A percentile compares a stretch with the other conserved stretches of the same genome.
phyloP scores from a whole-genome alignment of 352 stramenopile species.

The Pythium brassicae region DNA sequence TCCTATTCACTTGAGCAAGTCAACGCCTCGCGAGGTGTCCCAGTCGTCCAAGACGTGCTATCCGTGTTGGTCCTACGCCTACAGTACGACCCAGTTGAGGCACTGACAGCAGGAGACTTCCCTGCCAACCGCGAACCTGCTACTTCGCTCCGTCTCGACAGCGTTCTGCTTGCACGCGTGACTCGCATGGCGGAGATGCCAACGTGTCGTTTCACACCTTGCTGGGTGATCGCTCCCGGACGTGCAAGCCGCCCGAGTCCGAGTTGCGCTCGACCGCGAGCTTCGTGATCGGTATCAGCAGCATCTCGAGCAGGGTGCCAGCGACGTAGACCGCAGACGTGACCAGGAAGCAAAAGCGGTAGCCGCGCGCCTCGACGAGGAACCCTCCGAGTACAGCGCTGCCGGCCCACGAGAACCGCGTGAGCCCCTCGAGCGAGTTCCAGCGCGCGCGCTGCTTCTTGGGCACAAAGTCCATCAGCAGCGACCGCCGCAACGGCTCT shows the following conservation, averaged over 20 bases:
- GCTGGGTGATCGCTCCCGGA: background rate
- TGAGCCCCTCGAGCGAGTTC: slow-evolving; percentile 67
- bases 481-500: slow-evolving; percentile 51
- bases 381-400: slow-evolving; percentile 65
- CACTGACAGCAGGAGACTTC: too few species aligned
- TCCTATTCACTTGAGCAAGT: too few species aligned
- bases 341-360: slow-evolving; percentile 62
- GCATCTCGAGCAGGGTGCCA: slow-evolving; percentile 40
- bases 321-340: slow-evolving; percentile 38
- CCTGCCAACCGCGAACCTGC: background rate
- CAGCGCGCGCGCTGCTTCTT: slow-evolving; percentile 53
- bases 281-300: slow-evolving; percentile 55
- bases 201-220: background rate
- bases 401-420: slow-evolving; percentile 53
- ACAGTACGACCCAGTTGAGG: too few species aligned
- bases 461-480: slow-evolving; percentile 78
- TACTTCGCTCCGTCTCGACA: too few species aligned
- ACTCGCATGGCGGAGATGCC: too few species aligned
- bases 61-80: too few species aligned
- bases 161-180: too few species aligned
- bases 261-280: slow-evolving; percentile 21
- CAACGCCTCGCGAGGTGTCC: too few species aligned
- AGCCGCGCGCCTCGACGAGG: slow-evolving; percentile 53
- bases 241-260: background rate
- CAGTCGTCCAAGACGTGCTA: too few species aligned